Base-by-base conservation (phyloP, 768 basidiomycete genomes). In the Roridomyces roridus region DNA sequence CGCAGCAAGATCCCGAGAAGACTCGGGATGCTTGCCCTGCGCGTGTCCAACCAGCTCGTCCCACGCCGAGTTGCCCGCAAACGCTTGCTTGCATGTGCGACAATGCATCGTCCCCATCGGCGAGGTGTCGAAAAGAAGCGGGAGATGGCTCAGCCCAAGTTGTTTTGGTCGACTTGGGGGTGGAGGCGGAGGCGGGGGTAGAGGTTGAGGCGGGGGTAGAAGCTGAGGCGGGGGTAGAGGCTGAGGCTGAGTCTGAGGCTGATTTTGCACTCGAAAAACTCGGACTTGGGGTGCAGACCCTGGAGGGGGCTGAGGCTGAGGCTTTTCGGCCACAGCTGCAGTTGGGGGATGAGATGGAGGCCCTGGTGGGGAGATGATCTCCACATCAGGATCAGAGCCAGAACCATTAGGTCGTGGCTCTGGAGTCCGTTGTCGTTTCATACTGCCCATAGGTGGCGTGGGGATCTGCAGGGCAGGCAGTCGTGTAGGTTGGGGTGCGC, bases 11-110 rank as follows among this genome's bases (percentile, higher is more conserved):
- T 71, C 73, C 26, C 64, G 63, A 37, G 72, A 75, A 7, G 60
- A 64, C 18, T 70, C 67, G 6, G 70, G 63, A 46, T 77, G 75
- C 18, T 64, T 67, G 2, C 35, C 41, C 62, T 68, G 64, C 52
- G 67, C 70, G 52, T 77, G 75, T 5, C 68, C 66, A 10, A 72
- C 60, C 12, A 77, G 68, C 18, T 70, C 72, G 9, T 51, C 48
- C 73, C 73, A 74, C 9, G 57, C 63, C 9, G 73, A 69, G 17
- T 55, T 62, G 3, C 20, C 48, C 0, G 70, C 60, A 45, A 74
- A 77, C 46, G 63, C 63, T 6, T 10, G 45, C 48, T 18, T 14
- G 34, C 61, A 58, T 21, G 49, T 1, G 12, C 61, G 61, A 21
- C 61, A 62, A 23, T 40, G 18, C 56, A 59, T 51, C 14, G 25